A percentile compares a stretch with the other conserved stretches of the same genome.
Evolutionary conservation across 257 asterid genomes (phyloP).

Genomic region (Salvia splendens): DNA sequence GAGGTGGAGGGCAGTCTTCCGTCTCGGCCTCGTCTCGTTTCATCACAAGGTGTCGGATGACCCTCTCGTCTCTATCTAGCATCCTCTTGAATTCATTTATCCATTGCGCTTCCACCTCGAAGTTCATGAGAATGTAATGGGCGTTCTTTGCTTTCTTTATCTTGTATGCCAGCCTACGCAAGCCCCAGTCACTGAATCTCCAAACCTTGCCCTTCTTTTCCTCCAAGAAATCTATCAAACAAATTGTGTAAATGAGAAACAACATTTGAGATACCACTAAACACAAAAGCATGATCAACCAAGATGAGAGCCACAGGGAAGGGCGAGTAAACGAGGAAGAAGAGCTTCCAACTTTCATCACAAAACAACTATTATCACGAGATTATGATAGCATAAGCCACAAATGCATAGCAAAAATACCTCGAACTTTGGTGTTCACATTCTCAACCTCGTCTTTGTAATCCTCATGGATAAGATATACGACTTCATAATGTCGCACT

Average conservation of each 20-base stretch:
- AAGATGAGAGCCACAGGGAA: not conserved
- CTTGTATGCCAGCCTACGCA: constrained; percentile 90
- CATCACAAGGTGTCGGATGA: constrained; percentile 92
- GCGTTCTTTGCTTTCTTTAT: constrained; percentile 82
- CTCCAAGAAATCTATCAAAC: constrained; percentile 59
- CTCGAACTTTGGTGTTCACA: constrained; percentile 79
- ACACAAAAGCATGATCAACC: not conserved
- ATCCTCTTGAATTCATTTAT: constrained; percentile 85
- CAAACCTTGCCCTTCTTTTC: constrained; percentile 92
- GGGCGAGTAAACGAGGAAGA: not conserved
- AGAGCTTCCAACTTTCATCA: constrained; percentile 6
- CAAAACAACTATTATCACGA: not conserved
- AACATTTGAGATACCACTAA: not conserved
- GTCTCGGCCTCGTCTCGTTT: constrained; percentile 88
- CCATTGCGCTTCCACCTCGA: constrained; percentile 78
- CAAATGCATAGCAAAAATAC: constrained; percentile 39
- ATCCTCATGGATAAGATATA: constrained; percentile 86
- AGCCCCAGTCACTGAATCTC: constrained; percentile 98
- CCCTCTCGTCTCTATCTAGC: constrained; percentile 87
- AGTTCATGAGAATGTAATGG: constrained; percentile 86
- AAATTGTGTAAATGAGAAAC: constrained; percentile 8
- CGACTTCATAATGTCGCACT: constrained; percentile 98
- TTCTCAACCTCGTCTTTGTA: constrained; percentile 71
- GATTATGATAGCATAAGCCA: not conserved
- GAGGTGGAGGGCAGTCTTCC: constrained; percentile 87